Conservation (phyloP, 306 rosid species). For the Prunus campanulata region DNA sequence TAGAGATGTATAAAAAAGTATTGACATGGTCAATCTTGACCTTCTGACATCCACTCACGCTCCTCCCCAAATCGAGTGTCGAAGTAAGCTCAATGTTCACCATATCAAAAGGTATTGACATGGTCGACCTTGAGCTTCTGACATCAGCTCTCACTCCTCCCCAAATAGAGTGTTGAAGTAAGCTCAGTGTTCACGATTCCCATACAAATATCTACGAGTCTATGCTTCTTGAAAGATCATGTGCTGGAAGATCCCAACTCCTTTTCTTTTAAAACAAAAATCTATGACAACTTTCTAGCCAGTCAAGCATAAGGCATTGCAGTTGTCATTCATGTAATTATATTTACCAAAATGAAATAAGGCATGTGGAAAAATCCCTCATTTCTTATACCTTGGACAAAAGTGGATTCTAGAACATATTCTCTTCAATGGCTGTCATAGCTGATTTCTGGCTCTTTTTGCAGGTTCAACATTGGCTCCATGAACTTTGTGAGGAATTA, state of each 20-base stretch:
- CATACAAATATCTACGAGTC: neutral
- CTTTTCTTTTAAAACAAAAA: neutral
- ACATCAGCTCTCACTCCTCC: neutral
- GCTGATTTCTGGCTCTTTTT: constrained; percentile 19
- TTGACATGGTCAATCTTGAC: neutral
- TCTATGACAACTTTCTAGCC: no score
- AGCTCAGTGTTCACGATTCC: neutral
- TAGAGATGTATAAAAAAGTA: neutral
- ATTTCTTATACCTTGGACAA: neutral
- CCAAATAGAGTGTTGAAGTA: neutral
- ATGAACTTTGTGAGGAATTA: constrained; percentile 78
- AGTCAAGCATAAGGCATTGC: no score
- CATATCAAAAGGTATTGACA: neutral
- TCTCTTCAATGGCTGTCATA: neutral
- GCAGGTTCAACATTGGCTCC: constrained; percentile 89
- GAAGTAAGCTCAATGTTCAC: no score
- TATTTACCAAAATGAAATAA: no score
- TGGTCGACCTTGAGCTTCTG: neutral
- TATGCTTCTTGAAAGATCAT: neutral
- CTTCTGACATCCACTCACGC: neutral
- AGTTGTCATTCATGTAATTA: no score
- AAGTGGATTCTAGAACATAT: neutral
- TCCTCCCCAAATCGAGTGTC: neutral
- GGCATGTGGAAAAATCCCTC: neutral
- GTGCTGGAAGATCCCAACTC: neutral